phyloP scores from a whole-genome alignment of 306 rosid genomes.

The Corylus avellana region DNA sequence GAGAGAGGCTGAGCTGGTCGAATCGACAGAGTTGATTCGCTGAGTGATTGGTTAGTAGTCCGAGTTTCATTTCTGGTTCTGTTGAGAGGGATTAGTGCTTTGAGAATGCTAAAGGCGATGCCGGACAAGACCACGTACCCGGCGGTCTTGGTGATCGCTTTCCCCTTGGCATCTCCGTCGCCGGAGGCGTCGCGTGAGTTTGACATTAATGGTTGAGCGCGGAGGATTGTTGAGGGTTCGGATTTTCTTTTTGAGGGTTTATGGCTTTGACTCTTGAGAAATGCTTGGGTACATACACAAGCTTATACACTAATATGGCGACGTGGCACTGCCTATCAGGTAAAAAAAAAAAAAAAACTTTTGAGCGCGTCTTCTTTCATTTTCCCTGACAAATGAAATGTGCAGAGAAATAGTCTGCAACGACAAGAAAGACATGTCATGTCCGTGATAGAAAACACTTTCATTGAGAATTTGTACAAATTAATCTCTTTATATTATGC shows the following conservation, averaged over 20 bases:
- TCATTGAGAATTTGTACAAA: too few relatives aligned
- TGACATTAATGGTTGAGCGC: slow-evolving; percentile 21
- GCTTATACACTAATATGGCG: too few relatives aligned
- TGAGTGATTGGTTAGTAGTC: background rate
- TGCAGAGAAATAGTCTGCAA: too few relatives aligned
- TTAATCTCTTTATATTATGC: too few relatives aligned
- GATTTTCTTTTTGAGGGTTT: background rate
- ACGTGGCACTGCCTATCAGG: too few relatives aligned
- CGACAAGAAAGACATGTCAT: too few relatives aligned
- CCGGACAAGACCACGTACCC: slow-evolving; percentile 33
- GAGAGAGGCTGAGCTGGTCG: slow-evolving; percentile 13
- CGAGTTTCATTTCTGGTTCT: slow-evolving; percentile 10
- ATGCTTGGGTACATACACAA: too few relatives aligned
- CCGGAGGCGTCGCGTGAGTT: slow-evolving; percentile 17
- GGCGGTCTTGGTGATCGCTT: slow-evolving; percentile 24
- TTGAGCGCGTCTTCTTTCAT: too few relatives aligned
- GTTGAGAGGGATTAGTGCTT: slow-evolving; percentile 32
- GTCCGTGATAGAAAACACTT: too few relatives aligned
- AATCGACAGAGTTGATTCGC: slow-evolving; percentile 21
- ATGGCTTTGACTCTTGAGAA: too few relatives aligned
- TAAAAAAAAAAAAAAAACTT: too few relatives aligned
- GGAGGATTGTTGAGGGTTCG: background rate
- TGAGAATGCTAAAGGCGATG: slow-evolving; percentile 37
- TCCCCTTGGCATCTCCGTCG: slow-evolving; percentile 12
- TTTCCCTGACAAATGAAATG: too few relatives aligned